Percentiles rank a stretch among this genome's conserved stretches.
Conservation (phyloP, 495 filamentous ascomycete genomes). For the Penicillium egyptiacum region DNA sequence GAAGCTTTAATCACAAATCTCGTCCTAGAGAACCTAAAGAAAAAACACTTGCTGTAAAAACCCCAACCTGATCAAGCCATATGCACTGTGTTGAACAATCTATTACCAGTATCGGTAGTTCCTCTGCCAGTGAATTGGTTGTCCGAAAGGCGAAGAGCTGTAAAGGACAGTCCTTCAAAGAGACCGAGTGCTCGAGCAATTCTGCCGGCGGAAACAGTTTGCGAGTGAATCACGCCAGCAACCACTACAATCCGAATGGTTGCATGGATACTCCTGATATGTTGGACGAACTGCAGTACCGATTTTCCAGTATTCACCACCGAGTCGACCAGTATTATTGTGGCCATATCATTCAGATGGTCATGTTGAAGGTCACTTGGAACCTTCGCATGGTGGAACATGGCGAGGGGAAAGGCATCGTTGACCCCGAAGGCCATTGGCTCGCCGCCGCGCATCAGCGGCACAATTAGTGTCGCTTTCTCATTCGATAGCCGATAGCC, state of each 20-base stretch:
- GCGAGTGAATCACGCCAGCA: conserved; percentile 55
- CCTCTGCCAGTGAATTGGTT: conserved; percentile 57
- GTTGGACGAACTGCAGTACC: conserved; percentile 52
- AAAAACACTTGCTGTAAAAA: background rate
- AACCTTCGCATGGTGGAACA: conserved; percentile 55
- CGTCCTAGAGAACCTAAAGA: background rate
- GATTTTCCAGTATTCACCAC: conserved; percentile 60
- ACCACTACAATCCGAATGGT: conserved; percentile 55
- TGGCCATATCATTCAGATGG: conserved; percentile 42
- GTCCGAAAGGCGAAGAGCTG: conserved; percentile 54
- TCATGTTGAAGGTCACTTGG: conserved; percentile 45
- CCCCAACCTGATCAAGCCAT: conserved; percentile 10
- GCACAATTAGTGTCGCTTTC: conserved; percentile 54
- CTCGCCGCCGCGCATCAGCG: conserved; percentile 67
- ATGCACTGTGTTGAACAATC: conserved; percentile 57
- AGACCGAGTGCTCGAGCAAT: conserved; percentile 29
- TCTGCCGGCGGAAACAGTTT: conserved; percentile 32
- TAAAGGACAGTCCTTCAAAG: conserved; percentile 36
- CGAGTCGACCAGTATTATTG: conserved; percentile 60
- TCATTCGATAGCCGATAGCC: conserved; percentile 58
- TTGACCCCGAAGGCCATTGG: conserved; percentile 65
- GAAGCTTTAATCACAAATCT: too few species aligned
- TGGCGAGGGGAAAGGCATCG: conserved; percentile 54
- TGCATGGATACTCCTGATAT: conserved; percentile 45
- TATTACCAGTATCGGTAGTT: conserved; percentile 57